Evolutionary conservation across 306 rosid genomes (phyloP), one percentile per base, ranked within the genome.

Genomic region (Trifolium repens): DNA sequence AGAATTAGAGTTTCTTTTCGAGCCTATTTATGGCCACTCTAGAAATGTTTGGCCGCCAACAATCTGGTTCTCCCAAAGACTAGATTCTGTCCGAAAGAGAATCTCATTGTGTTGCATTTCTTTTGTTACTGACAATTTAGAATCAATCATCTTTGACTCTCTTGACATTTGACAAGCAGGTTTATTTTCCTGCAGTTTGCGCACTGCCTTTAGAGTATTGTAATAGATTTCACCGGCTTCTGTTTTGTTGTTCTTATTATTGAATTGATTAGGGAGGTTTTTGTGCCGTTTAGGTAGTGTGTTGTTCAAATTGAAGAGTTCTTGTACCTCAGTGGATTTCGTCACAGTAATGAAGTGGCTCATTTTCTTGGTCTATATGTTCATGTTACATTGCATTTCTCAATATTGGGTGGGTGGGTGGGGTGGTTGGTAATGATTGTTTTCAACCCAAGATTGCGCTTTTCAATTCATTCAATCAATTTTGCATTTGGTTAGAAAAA

Each of bases 251-350:
- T 79, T 72, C 63, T 43, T 42, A 79, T 79, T 82, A 80, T 79
- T 63, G 85, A 83, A 84, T 83, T 80, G 26, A 27, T 77, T 79
- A 80, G 84, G 76, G 82, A 78, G 90, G 63, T 84, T 82, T 82
- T 82, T 58, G 39, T 66, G 54, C 50, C 60, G 27, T 81, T 67
- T 74, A 75, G 87, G 81, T 70, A 73, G 87, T 79, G 81, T 85
- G 81, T 84, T 83, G 73, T 84, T 79, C 78, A 79, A 81, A 85
- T 74, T 79, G 84, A 85, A 71, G 81, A 79, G 82, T 81, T 87
- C 91, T 89, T 89, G 94, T 89, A 91, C 81, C 83, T 71, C 75
- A 49, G 76, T 84, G 88, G 80, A 76, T 74, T 74, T 86, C 72
- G 72, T 79, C 78, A 80, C 67, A 79, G 67, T 71, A 79, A 84